A percentile compares a stretch with the other conserved stretches of the same genome.
These are phyloP conservation scores for Lepidopterella palustris DNA, from an alignment of 495 filamentous ascomycete species.

Conservation along the genomic window DNA sequence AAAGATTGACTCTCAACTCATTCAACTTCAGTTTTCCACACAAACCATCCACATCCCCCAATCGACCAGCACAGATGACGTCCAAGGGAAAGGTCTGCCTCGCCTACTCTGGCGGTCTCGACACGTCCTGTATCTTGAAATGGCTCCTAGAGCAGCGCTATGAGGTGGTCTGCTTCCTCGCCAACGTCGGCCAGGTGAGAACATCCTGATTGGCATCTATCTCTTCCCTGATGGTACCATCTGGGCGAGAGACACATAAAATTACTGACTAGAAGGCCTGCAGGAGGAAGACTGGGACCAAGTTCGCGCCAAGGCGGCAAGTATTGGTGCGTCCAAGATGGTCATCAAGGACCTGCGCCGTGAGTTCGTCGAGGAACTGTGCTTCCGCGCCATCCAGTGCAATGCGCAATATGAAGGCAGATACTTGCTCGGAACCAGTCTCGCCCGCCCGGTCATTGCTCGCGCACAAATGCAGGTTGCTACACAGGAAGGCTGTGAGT, in stretches of 20 bases:
- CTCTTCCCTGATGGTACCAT: neutral
- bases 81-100: conserved; percentile 5
- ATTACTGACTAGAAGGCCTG: neutral
- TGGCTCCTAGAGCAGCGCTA: conserved; percentile 26
- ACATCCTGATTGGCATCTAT: neutral
- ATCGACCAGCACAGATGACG: too few species aligned
- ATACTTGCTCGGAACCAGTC: conserved; percentile 20
- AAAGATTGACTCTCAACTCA: too few species aligned
- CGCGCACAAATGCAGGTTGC: conserved; percentile 8
- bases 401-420: conserved; percentile 22
- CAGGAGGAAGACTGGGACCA: conserved; percentile 27
- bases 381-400: conserved; percentile 12
- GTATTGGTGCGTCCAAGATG: conserved; percentile 30
- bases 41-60: too few species aligned
- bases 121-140: conserved; percentile 21
- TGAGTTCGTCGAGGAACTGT: conserved; percentile 23
- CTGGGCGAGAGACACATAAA: neutral
- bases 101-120: conserved; percentile 19
- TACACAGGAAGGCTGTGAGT: conserved; percentile 6
- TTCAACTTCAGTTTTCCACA: too few species aligned
- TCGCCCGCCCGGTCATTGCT: conserved; percentile 15
- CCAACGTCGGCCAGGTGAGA: neutral
- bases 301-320: conserved; percentile 24
- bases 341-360: conserved; percentile 20
- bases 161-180: conserved; percentile 29